Percentiles rank a stretch among this genome's conserved stretches.
phyloP scores from a whole-genome alignment of 2,329 filamentous ascomycete genomes.

The Fusarium sp. region DNA sequence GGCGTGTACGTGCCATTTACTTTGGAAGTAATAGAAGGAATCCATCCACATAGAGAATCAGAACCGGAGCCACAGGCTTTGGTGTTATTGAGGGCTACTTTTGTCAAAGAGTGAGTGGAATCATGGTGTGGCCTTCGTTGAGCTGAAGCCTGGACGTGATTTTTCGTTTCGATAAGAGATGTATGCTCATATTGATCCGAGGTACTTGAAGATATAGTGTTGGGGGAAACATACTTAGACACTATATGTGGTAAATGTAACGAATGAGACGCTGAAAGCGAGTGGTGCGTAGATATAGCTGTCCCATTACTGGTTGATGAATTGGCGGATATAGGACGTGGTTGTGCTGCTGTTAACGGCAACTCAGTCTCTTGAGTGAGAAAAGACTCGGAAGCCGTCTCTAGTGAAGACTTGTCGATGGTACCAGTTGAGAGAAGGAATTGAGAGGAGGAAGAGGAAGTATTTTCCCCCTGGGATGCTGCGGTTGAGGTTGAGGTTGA shows the following conservation, averaged over 20 bases:
- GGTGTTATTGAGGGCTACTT: constrained; percentile 14
- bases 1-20: constrained; percentile 31
- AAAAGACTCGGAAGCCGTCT: background rate
- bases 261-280: constrained; percentile 2
- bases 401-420: background rate
- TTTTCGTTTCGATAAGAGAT: background rate
- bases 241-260: background rate
- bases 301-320: background rate
- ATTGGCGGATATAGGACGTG: background rate
- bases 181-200: constrained; percentile 1
- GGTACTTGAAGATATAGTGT: background rate
- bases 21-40: constrained; percentile 21
- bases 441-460: background rate
- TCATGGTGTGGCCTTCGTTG: constrained; percentile 21
- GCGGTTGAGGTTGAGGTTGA: constrained; percentile 3
- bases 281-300: background rate
- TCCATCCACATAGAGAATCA: constrained; percentile 4
- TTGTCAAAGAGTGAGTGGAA: constrained; percentile 10
- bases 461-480: background rate
- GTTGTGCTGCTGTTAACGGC: background rate
- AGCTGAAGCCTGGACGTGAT: constrained; percentile 5
- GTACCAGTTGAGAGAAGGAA: background rate
- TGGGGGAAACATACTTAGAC: background rate
- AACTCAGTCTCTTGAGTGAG: background rate
- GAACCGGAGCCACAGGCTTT: constrained; percentile 1